Conservation (phyloP, 192 early-diverging fungal genomes). For the Dissophora globulifera region DNA sequence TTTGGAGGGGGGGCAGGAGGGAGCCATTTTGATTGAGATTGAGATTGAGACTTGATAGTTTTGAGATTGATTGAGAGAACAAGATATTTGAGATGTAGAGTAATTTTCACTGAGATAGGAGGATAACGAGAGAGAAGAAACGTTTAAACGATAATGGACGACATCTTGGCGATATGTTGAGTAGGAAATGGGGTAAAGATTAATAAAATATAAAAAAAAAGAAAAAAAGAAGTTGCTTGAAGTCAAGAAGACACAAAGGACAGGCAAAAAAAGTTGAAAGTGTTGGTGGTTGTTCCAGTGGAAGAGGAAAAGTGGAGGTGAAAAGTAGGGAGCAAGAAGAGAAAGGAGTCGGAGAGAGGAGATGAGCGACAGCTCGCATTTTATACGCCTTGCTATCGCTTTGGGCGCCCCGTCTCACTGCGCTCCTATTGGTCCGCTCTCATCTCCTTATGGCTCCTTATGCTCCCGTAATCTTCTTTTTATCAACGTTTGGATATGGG, state of each 20-base stretch:
- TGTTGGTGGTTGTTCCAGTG: background rate
- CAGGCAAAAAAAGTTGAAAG: background rate
- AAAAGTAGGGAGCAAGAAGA: constrained; percentile 34
- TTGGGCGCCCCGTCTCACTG: constrained; percentile 11
- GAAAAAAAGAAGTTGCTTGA: background rate
- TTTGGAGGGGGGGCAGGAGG: constrained; percentile 52
- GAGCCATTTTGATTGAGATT: constrained; percentile 49
- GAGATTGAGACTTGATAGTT: constrained; percentile 13
- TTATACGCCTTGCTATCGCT: background rate
- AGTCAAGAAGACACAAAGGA: constrained; percentile 3
- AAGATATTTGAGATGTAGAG: constrained; percentile 6
- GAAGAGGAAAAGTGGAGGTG: background rate
- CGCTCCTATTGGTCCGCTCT: constrained; percentile 28
- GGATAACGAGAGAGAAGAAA: constrained; percentile 21
- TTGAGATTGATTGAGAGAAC: constrained; percentile 13
- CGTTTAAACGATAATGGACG: constrained; percentile 56
- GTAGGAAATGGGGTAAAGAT: constrained; percentile 10
- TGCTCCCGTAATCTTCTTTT: constrained; percentile 3
- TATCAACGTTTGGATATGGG: too few relatives aligned
- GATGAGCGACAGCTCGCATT: background rate
- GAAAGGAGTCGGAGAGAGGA: constrained; percentile 3
- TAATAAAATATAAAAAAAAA: constrained; percentile 29
- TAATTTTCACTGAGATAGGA: constrained; percentile 22
- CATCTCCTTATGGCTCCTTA: background rate
- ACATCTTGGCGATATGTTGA: constrained; percentile 45